Evolutionary conservation across 2,329 filamentous ascomycete species (phyloP), one percentile per base, ranked within the genome.

Genomic region (Sarocladium strictum): DNA sequence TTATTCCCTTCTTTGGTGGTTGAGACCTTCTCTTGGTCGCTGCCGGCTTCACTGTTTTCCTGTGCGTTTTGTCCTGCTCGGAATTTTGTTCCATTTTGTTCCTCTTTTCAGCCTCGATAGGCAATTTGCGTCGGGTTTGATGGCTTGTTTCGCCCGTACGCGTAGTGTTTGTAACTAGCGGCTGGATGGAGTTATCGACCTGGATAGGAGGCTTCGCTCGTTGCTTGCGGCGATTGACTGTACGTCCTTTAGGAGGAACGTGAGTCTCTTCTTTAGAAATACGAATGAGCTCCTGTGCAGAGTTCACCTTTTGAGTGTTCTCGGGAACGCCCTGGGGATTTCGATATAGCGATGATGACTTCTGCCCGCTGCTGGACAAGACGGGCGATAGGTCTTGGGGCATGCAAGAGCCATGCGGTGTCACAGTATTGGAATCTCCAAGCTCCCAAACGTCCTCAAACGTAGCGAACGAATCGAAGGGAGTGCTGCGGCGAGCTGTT

Each of bases 181-280:
- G 56, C 11, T 66, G 62, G 5, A 64, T 71, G 1, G 51, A n/a
- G 9, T 64, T 59, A 51, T 72, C 63, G 14, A 72, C 69, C 3
- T 63, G 55, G 2, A 72, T 54, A 1, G 69, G 65, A 1, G 64
- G 54, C 45, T 72, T 72, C 1, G 68, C 60, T 23, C 66, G 60
- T 56, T 71, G 69, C 51, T 61, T 68, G n/a, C 60, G 59, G 29
- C 47, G 47, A 5, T 12, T 4, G 12, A n/a, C 11, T 33, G 47
- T 60, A 69, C 53, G 52, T 64, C 5, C 15, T 40, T 21, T 56
- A 57, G 1, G n/a, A n/a, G 19, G 17, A 3, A 11, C 12, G n/a
- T 29, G 17, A 15, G 21, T 38, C 23, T 26, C 24, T 21, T 15
- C 35, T 5, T 15, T 38, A 17, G n/a, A 38, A 5, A 5, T 9